Evolutionary conservation across 1,139 yeast genomes (phyloP), one percentile per base, ranked within the genome.

Genomic region (Nakaseomyces uthaithaninus): DNA sequence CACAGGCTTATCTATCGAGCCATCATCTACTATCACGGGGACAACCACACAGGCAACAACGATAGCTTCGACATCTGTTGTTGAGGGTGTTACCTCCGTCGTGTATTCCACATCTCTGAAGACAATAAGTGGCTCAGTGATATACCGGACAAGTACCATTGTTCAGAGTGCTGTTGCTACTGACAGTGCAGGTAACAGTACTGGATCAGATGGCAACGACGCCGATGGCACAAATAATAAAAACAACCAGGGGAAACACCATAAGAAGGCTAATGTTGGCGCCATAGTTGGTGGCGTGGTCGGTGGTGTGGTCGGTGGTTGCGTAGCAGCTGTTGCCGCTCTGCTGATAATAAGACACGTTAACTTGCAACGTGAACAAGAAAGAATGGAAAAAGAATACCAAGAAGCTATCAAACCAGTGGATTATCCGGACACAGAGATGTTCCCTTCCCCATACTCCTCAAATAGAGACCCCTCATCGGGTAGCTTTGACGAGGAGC

Each of bases 351-450:
- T 59, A 12, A 55, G 63, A 40, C 59, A 54, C 36, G 40, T 51
- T 26, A 55, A 55, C 41, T 49, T 50, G 45, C 53, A 51, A 36
- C 53, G 57, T 23, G 64, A 60, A 44, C 60, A 60, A 33, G 64
- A 57, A 38, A 53, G 63, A 39, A 54, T 60, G 60, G 64, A 60
- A 42, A 55, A 57, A 37, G 64, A 60, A 36, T 60, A 60, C 45
- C 63, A 59, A 43, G 64, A 60, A 39, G 64, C 64, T 16, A 60
- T 60, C 40, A 60, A 59, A 39, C 64, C 64, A 3, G 62, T 59
- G 2, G 62, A 57, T 28, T 57, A 49, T 44, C 41, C 41, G 26
- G 33, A 36, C 8, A 11, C 34, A 11, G 42, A 40, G 17, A 12
- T 40, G 18, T 37, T 36, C 28, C 30, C 42, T 3, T 44, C 47